phyloP scores from a whole-genome alignment of 163 green algal genomes.

The Volvox carteri region DNA sequence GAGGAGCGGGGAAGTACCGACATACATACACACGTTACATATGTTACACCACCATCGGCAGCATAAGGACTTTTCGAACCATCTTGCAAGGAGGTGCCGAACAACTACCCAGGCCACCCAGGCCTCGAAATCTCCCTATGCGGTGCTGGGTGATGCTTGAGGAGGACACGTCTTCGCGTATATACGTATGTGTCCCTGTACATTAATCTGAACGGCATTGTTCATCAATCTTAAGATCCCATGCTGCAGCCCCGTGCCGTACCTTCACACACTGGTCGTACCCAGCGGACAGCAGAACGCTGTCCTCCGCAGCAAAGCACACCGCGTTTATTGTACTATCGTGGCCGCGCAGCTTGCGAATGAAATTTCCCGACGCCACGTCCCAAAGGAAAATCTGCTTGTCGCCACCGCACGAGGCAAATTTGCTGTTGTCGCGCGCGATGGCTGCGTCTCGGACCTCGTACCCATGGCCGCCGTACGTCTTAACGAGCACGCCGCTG shows the following conservation, averaged over 20 bases:
- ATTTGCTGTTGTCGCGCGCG: slow-evolving; percentile 88
- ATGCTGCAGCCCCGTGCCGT: too few relatives aligned
- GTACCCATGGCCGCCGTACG: slow-evolving; percentile 80
- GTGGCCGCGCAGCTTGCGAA: slow-evolving; percentile 93
- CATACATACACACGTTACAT: too few relatives aligned
- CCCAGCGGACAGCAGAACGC: slow-evolving; percentile 87
- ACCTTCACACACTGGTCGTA: slow-evolving; percentile 91
- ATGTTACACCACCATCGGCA: too few relatives aligned
- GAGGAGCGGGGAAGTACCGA: neutral
- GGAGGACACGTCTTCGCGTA: too few relatives aligned
- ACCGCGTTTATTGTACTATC: slow-evolving; percentile 90
- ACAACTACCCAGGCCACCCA: too few relatives aligned
- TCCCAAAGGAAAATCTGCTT: slow-evolving; percentile 95
- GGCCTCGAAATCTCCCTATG: too few relatives aligned
- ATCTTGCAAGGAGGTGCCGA: too few relatives aligned
- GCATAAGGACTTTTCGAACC: too few relatives aligned
- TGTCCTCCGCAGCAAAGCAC: slow-evolving; percentile 76
- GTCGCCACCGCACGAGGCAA: slow-evolving; percentile 94
- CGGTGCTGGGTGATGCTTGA: too few relatives aligned
- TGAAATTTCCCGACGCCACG: slow-evolving; percentile 84
- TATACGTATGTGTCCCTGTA: too few relatives aligned
- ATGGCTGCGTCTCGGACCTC: slow-evolving; percentile 84
- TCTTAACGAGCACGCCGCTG: slow-evolving; percentile 83
- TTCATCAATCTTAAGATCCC: too few relatives aligned
- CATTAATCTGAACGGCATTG: too few relatives aligned